phyloP scores from a whole-genome alignment of 441 rosid genomes.

The Erysimum pusillum region DNA sequence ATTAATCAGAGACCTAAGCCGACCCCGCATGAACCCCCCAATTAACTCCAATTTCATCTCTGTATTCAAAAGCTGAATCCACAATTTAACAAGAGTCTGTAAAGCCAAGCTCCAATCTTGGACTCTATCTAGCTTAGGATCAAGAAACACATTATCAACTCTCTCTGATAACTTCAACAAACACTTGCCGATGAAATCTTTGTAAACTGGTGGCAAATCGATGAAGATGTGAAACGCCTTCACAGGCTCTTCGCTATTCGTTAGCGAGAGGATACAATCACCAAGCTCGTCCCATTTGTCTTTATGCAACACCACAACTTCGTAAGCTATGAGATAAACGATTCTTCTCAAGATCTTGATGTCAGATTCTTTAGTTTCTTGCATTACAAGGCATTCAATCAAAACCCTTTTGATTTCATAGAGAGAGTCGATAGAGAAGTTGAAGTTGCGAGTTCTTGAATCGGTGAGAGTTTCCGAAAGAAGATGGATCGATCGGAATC shows the following conservation, averaged over 20 bases:
- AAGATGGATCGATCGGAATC: neutral
- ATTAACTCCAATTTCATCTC: neutral
- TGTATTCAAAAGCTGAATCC: conserved; percentile 13
- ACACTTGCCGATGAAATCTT: neutral
- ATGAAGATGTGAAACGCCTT: conserved; percentile 1
- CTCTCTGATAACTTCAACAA: neutral
- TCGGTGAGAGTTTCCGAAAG: neutral
- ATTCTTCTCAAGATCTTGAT: too few relatives aligned
- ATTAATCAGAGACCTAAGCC: neutral
- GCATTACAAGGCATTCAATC: neutral
- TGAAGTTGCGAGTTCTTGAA: neutral
- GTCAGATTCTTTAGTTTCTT: neutral
- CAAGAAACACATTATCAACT: neutral
- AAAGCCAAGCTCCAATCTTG: conserved; percentile 14
- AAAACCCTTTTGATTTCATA: neutral
- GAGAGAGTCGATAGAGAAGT: neutral
- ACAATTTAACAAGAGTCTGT: conserved; percentile 7
- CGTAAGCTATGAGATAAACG: neutral
- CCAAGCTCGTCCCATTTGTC: conserved; percentile 15
- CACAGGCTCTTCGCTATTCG: neutral
- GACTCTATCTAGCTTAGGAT: neutral
- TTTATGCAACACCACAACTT: neutral
- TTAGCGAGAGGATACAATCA: neutral
- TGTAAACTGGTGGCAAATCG: neutral
- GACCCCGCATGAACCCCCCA: neutral